These are phyloP conservation scores for Diversispora eburnea DNA, from an alignment of 192 early-diverging fungal genomes.

Conservation along the genomic window DNA sequence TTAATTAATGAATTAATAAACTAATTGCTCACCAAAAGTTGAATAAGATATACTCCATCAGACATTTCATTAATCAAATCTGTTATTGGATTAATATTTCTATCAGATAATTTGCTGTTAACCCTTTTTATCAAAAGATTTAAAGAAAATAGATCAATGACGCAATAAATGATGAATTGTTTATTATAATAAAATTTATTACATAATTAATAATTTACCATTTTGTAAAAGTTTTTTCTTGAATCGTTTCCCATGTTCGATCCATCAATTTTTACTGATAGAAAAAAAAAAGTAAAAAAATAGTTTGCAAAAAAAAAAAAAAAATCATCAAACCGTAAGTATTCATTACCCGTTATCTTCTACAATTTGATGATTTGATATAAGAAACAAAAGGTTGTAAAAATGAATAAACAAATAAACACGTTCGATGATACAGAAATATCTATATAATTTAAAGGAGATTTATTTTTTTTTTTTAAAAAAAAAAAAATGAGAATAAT, in stretches of 20 bases:
- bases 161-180: not conserved
- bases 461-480: no score
- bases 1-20: not conserved
- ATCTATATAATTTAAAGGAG: no score
- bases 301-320: no score
- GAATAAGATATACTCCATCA: conserved; percentile 54
- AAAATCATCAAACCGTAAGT: no score
- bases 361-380: no score
- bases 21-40: conserved; percentile 47
- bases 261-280: conserved; percentile 52
- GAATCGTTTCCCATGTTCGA: conserved; percentile 81
- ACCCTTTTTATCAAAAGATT: conserved; percentile 46
- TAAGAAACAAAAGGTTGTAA: no score
- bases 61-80: conserved; percentile 44
- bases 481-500: no score
- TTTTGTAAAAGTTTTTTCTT: conserved; percentile 79
- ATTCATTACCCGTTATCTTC: no score
- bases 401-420: no score
- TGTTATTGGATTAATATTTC: conserved; percentile 43
- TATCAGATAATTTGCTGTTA: conserved; percentile 67
- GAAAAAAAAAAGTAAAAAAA: no score
- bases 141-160: not conserved
- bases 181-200: not conserved
- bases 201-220: conserved; percentile 4
- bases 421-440: no score